These are phyloP conservation scores for Podospora anserina DNA, from an alignment of 495 filamentous ascomycete genomes.

Conservation along the genomic window DNA sequence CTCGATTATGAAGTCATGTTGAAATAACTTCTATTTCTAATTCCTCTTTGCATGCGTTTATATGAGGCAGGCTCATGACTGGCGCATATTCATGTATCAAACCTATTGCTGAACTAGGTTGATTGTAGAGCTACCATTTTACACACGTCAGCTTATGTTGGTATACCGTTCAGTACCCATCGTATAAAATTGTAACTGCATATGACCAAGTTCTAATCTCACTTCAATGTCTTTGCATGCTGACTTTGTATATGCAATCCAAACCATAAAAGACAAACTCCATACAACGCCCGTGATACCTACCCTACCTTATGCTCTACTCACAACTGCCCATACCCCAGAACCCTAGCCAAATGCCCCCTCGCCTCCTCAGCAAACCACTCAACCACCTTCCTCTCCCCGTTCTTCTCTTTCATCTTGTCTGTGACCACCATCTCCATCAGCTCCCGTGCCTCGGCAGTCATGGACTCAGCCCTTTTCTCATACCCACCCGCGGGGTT, in stretches of 20 bases:
- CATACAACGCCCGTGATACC: background rate
- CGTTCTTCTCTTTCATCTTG: slow-evolving; percentile 27
- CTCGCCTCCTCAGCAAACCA: slow-evolving; percentile 20
- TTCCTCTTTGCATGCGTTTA: too few species aligned
- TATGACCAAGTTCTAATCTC: too few species aligned
- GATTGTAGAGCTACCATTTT: too few species aligned
- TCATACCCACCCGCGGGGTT: slow-evolving; percentile 28
- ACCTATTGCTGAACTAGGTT: too few species aligned
- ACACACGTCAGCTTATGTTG: too few species aligned
- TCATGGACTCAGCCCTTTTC: slow-evolving; percentile 25
- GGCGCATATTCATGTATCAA: too few species aligned
- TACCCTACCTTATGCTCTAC: background rate
- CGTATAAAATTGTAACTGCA: too few species aligned
- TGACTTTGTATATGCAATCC: background rate
- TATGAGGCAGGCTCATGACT: too few species aligned
- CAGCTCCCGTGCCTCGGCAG: slow-evolving; percentile 11
- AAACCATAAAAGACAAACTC: background rate
- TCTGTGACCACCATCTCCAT: slow-evolving; percentile 23
- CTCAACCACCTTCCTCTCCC: slow-evolving; percentile 21
- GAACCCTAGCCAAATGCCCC: slow-evolving; percentile 10
- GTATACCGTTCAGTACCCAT: too few species aligned
- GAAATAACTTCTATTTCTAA: too few species aligned
- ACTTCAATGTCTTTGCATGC: too few species aligned
- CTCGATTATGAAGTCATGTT: too few species aligned
- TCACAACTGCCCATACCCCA: background rate